Base-by-base conservation (phyloP, 768 basidiomycete genomes). In the Lactarius psammicola region DNA sequence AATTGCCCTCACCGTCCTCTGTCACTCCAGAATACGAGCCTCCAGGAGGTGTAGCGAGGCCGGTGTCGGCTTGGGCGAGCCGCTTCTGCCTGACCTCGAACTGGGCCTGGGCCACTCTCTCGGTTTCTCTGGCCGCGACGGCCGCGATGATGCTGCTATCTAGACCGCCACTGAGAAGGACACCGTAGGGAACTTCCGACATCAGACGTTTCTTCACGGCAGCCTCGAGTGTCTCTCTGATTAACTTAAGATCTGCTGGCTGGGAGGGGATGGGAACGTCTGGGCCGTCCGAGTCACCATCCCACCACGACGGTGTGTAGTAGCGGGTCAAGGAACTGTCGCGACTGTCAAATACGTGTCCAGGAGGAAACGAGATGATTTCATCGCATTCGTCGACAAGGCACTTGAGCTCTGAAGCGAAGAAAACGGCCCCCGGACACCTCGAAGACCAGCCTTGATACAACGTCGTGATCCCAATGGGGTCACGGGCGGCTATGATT, bases 161-260 rank as follows among this genome's bases (percentile, higher is more conserved):
- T 62, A 99, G 79, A 26, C 97, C 97, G 56, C 97, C 97, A 67
- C 90, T 94, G 64, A 99, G 84, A 49, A 99, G 83, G 18, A 99
- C 97, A 65, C 97, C 97, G 70, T 95, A 99, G 3, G 97, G 97
- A 13, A 98, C 97, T 77, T 99, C 97, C 34, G 90, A 91, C 97
- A 99, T 99, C 23, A 99, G 79, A 56, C 97, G 84, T 76, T 98
- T 99, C 72, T 87, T 84, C 57, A 99, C 97, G 17, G 97, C 93
- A 34, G 84, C 88, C 78, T 98, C 97, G 33, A 99, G 82, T 0
- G 88, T 82, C 74, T 92, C 87, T 49, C 95, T 85, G 36, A 99
- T 76, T 28, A 84, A 76, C 8, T 81, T 88, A 53, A 89, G 78
- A 75, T 98, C 85, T 15, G 82, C 84, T 7, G 83, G 70, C 36